Evolutionary conservation across 2,329 filamentous ascomycete genomes (phyloP).

Genomic region (Cercospora sp.): DNA sequence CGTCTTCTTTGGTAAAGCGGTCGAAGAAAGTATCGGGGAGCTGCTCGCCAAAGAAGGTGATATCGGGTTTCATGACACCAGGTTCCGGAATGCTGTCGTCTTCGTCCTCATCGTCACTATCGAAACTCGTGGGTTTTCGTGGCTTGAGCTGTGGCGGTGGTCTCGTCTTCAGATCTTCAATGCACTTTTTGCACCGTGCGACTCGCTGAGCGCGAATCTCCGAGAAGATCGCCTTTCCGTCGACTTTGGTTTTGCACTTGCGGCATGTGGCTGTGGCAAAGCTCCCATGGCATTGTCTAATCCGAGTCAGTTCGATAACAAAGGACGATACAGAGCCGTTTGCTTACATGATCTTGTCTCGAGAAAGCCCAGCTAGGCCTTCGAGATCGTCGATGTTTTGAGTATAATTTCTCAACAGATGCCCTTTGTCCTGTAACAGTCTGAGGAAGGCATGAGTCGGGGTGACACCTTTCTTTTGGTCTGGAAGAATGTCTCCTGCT

Average conservation of each 20-base stretch:
- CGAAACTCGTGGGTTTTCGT: conserved; percentile 43
- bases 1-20: conserved; percentile 78
- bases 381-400: conserved; percentile 89
- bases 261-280: conserved; percentile 91
- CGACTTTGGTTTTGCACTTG: conserved; percentile 72
- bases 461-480: conserved; percentile 70
- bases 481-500: conserved; percentile 85
- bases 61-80: conserved; percentile 93
- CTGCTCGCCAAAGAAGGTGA: conserved; percentile 94
- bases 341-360: conserved; percentile 35
- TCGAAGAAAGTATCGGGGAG: conserved; percentile 81
- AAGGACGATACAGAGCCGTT: neutral
- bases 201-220: conserved; percentile 75
- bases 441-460: conserved; percentile 94
- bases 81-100: conserved; percentile 66
- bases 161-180: conserved; percentile 53
- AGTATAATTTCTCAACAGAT: conserved; percentile 94
- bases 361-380: conserved; percentile 10
- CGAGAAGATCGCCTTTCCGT: conserved; percentile 74
- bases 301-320: neutral
- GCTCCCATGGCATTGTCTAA: conserved; percentile 82
- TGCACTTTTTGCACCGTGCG: conserved; percentile 73
- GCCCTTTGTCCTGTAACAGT: conserved; percentile 80
- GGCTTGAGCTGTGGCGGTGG: conserved; percentile 40
- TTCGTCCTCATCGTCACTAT: conserved; percentile 56